A percentile compares a stretch with the other conserved stretches of the same genome.
These are phyloP conservation scores for Pistacia vera DNA, from an alignment of 345 rosid species.

Conservation along the genomic window DNA sequence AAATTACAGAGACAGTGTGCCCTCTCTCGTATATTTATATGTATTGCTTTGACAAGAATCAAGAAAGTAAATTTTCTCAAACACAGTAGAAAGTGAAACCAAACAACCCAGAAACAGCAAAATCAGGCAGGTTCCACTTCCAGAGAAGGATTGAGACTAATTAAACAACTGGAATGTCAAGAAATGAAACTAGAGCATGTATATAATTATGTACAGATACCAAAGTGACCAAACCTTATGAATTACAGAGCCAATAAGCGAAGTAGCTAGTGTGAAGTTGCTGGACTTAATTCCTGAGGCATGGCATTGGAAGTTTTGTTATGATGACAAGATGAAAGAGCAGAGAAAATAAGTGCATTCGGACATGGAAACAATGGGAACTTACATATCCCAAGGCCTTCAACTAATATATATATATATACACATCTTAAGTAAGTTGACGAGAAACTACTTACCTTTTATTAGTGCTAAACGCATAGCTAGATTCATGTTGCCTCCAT, in stretches of 20 bases:
- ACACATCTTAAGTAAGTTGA: constrained; percentile 13
- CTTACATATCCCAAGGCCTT: constrained; percentile 21
- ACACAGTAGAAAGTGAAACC: too few species aligned
- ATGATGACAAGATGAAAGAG: constrained; percentile 9
- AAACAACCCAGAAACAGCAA: neutral
- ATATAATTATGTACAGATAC: neutral
- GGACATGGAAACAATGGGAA: constrained; percentile 24
- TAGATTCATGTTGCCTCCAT: too few species aligned
- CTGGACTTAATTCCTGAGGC: neutral
- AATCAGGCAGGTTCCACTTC: neutral
- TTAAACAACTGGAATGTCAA: constrained; percentile 13
- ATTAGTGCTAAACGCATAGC: too few species aligned
- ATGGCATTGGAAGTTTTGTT: neutral
- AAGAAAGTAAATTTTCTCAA: too few species aligned
- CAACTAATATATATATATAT: constrained; percentile 11
- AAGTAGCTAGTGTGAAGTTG: neutral
- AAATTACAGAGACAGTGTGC: too few species aligned
- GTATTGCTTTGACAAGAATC: too few species aligned
- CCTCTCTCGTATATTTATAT: too few species aligned
- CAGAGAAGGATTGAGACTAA: constrained; percentile 2
- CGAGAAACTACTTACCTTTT: too few species aligned
- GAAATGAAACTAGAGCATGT: neutral
- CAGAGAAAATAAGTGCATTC: constrained; percentile 15
- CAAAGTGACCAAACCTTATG: neutral
- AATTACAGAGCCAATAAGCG: neutral